Evolutionary conservation across 169 alveolate species (phyloP).

Genomic region (Blepharisma undulans): DNA sequence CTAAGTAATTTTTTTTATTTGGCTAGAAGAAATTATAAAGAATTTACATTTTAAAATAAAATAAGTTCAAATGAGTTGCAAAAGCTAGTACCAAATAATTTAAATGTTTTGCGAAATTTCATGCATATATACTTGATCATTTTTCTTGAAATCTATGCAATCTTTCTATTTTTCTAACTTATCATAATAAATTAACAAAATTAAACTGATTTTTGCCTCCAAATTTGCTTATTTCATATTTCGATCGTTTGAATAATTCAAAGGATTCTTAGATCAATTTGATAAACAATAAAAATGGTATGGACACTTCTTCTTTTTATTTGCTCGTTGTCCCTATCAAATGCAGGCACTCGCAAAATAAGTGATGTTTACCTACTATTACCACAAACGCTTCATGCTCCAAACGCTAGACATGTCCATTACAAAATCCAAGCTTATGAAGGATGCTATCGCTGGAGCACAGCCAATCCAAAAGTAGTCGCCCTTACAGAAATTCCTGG

Average conservation of each 20-base stretch:
- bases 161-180: neutral
- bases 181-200: neutral
- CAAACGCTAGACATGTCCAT: constrained; percentile 13
- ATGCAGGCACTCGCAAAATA: neutral
- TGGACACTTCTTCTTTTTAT: neutral
- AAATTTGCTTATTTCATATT: neutral
- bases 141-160: neutral
- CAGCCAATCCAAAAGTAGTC: constrained; percentile 40
- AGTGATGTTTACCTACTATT: constrained; percentile 38
- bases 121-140: too few relatives aligned
- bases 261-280: neutral
- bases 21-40: too few relatives aligned
- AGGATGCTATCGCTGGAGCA: constrained; percentile 38
- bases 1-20: too few relatives aligned
- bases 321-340: neutral
- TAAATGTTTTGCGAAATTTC: neutral
- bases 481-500: neutral
- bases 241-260: neutral
- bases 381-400: constrained; percentile 34
- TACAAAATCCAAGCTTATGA: constrained; percentile 35
- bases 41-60: too few relatives aligned
- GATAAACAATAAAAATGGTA: neutral
- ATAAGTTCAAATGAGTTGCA: too few relatives aligned
- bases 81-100: neutral
- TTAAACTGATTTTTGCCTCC: neutral